Evolutionary conservation across 2,329 filamentous ascomycete genomes (phyloP).

Genomic region (Verticillium isaacii): DNA sequence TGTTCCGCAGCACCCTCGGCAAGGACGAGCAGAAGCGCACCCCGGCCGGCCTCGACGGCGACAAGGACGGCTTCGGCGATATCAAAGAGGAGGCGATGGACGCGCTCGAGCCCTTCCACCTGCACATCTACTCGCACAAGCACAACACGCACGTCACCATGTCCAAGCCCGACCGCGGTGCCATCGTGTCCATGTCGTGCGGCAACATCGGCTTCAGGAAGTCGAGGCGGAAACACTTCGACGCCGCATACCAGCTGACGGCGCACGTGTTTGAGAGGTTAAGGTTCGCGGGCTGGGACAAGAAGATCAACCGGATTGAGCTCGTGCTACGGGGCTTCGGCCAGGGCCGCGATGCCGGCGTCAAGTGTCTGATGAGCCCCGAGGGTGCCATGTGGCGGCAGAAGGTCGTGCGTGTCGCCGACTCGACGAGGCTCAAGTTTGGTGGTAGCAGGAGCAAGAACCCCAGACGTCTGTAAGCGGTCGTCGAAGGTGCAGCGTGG

Average conservation of each 20-base stretch:
- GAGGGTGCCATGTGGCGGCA: slow-evolving; percentile 74
- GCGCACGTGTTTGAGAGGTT: slow-evolving; percentile 81
- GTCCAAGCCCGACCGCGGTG: slow-evolving; percentile 72
- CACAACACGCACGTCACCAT: slow-evolving; percentile 96
- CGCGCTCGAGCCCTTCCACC: slow-evolving; percentile 65
- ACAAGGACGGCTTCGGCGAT: slow-evolving; percentile 1
- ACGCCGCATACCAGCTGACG: slow-evolving; percentile 86
- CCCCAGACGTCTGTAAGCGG: slow-evolving; percentile 65
- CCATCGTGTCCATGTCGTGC: slow-evolving; percentile 73
- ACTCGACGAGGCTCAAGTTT: slow-evolving; percentile 90
- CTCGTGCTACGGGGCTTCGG: slow-evolving; percentile 83
- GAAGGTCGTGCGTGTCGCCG: slow-evolving; percentile 74
- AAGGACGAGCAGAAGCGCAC: slow-evolving; percentile 18
- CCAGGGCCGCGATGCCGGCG: slow-evolving; percentile 78
- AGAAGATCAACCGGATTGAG: slow-evolving; percentile 73
- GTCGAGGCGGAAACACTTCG: slow-evolving; percentile 73
- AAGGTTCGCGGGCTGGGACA: slow-evolving; percentile 72
- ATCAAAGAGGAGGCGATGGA: slow-evolving; percentile 15
- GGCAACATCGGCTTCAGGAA: slow-evolving; percentile 94
- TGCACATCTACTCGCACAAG: slow-evolving; percentile 82
- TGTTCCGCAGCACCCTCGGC: slow-evolving; percentile 32
- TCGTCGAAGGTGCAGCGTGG: not conserved
- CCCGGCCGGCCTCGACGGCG: not conserved
- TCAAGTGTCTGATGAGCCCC: slow-evolving; percentile 80
- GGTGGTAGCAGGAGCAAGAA: slow-evolving; percentile 85